Evolutionary conservation across 2,329 filamentous ascomycete species (phyloP), one percentile per base, ranked within the genome.

Genomic region (Chaetomium sp.): DNA sequence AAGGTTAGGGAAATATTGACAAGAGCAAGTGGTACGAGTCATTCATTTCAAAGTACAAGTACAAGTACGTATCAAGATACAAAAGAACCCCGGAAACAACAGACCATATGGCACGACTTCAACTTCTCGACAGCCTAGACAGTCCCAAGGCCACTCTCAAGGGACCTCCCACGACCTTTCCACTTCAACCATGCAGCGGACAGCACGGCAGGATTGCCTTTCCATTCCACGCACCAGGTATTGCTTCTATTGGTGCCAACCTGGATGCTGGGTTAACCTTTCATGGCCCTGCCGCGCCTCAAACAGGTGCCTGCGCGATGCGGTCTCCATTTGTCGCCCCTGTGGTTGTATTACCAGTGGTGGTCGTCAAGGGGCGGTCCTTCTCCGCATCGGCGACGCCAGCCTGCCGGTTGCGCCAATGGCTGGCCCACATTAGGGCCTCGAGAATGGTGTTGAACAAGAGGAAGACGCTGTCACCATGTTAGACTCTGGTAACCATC

Each of bases 371-470:
- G 1, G 66, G 61, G 13, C 49, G 61, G 21, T 49, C 53, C 49
- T 63, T 67, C 51, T 69, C 66, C 6, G 38, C 23, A 19, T 68
- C 66, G 7, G 29, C 35, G 13, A n/a, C 38, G 10, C 42, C 49
- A n/a, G 25, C 12, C 7, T 8, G 16, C 4, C 33, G 27, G 31
- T 49, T 33, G 9, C 57, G 47, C 10, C 60, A 21, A 33, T 63
- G 58, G 50, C 57, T 53, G 25, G 67, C 66, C 70, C 70, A 71
- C 68, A 72, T 71, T 23, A 70, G 6, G 3, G 66, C 67, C 50
- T 72, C 70, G 6, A 67, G 51, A 49, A 72, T 65, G 16, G 64
- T 66, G 53, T 70, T 70, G 21, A 67, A 62, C 7, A 72, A 53
- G 7, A 72, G 66, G 16, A 63, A 68, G 2, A 27, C 38, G n/a